Evolutionary conservation across 371 early-diverging fungal species (phyloP).

Genomic region (Parasitella parasitica): DNA sequence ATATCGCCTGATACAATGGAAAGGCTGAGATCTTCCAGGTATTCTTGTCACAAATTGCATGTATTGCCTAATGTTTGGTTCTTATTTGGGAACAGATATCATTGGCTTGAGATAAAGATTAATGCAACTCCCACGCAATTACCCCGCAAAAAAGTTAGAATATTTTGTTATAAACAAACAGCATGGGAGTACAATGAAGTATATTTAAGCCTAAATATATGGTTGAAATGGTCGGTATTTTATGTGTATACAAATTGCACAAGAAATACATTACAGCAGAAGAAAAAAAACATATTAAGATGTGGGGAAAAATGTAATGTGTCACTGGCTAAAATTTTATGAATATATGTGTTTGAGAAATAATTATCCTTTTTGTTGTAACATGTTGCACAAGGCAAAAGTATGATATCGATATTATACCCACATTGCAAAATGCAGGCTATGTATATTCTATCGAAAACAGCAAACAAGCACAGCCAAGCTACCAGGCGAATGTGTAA

Average conservation of each 20-base stretch:
- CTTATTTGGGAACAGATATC: not conserved
- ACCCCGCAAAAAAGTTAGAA: conserved; percentile 11
- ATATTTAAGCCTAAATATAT: not conserved
- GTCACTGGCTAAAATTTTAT: conserved; percentile 15
- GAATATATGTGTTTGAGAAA: conserved; percentile 4
- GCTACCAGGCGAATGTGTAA: too few relatives aligned
- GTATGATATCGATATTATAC: too few relatives aligned
- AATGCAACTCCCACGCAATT: conserved; percentile 6
- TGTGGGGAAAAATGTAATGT: conserved; percentile 10
- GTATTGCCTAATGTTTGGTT: too few relatives aligned
- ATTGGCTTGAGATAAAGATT: conserved; percentile 14
- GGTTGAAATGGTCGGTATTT: not conserved
- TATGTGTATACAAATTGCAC: not conserved
- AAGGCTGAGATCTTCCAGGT: too few relatives aligned
- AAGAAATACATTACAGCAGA: not conserved
- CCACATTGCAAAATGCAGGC: too few relatives aligned
- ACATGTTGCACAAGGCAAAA: conserved; percentile 8
- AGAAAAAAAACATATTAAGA: too few relatives aligned
- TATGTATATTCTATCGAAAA: too few relatives aligned
- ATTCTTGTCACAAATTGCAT: too few relatives aligned
- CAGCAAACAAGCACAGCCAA: too few relatives aligned
- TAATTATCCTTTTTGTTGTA: not conserved
- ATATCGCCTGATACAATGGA: too few relatives aligned
- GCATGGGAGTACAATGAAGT: not conserved
- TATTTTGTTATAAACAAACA: not conserved